Evolutionary conservation across 2,329 filamentous ascomycete genomes (phyloP), one percentile per base, ranked within the genome.

Genomic region (Endocalyx cinctus): DNA sequence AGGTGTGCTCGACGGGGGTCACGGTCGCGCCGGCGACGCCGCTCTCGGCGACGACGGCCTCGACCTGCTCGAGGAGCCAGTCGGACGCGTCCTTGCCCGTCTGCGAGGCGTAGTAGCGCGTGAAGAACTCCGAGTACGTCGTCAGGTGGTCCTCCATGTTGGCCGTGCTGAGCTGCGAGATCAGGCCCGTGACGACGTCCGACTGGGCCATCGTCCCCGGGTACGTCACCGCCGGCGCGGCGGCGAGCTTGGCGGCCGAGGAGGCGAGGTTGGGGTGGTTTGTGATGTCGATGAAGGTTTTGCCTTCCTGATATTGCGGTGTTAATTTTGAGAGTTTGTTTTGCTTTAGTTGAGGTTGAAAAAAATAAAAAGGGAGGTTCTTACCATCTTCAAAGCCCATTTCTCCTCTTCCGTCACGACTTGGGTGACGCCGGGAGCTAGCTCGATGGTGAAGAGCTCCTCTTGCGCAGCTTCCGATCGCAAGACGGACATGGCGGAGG

Each of bases 211-310:
- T 69, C 43, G 77, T 69, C 12, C 62, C 59, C 0, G 84, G 84
- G 54, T 77, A 87, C 7, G 41, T 35, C 15, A 51, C 50, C 17
- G 46, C 44, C 7, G 41, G 33, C 15, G 50, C 50, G 16, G 46
- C 44, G 25, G 29, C 63, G 67, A 48, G 77, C 69, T 45, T 63
- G 64, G 38, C 54, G 27, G 42, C 34, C 43, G 47, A 55, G 40
- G 64, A 56, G 36, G 77, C 77, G 28, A 78, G 67, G 31, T 79
- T 72, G 14, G 69, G 64, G 33, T 74, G 74, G 36, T 79, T 69
- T 17, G 84, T 87, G 51, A 88, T 82, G 60, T 89, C 84, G 66
- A 87, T 85, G 67, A 88, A 88, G 52, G 79, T 82, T 42, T 75
- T 69, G 41, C 82, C 82, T 57, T 82, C 69, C 78, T 84, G 48